Evolutionary conservation across 805 yeast genomes (phyloP), one percentile per base, ranked within the genome.

Genomic region (Wickerhamiella kazuoi): DNA sequence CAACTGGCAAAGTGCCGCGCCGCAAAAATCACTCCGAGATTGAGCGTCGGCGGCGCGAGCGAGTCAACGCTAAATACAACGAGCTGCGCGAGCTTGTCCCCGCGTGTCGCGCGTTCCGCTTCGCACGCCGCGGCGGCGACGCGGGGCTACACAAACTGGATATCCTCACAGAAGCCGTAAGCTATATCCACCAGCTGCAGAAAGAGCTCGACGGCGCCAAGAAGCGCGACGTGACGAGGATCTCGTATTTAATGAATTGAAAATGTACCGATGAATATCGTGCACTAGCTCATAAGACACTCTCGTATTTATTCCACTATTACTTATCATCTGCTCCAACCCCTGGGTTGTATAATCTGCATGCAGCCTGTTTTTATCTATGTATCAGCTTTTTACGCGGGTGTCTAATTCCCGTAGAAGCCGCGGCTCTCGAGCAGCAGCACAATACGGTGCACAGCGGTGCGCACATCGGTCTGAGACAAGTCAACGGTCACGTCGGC

Each of bases 41-140:
- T 43, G 93, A 81, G 55, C 77, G 81, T 50, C 70, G 80, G 49
- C 65, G 93, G 47, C 62, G 93, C 44, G 69, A 76, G 38, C 78
- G 79, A 52, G 78, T 81, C 65, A 81, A 81, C 55, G 63, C 84
- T 39, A 90, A 81, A 56, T 81, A 79, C 52, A 90, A 79, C 53
- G 82, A 86, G 1, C 65, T 81, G 46, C 78, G 80, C 53, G 74
- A 68, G 50, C 57, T 81, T 38, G 74, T 81, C 15, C 93, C 93
- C 1, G 84, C 87, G 11, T 80, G 93, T 53, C 62, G 84, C 37
- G 63, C 67, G 24, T 65, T 69, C 18, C 44, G 46, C 14, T 46
- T 54, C 20, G 49, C 57, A 16, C 39, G 45, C 8, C 44, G 53
- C 32, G 61, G 61, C 17, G 60, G 61, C 16, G 63, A 60, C 40